phyloP scores from a whole-genome alignment of 352 stramenopile species.

The Achlya hypogyna region DNA sequence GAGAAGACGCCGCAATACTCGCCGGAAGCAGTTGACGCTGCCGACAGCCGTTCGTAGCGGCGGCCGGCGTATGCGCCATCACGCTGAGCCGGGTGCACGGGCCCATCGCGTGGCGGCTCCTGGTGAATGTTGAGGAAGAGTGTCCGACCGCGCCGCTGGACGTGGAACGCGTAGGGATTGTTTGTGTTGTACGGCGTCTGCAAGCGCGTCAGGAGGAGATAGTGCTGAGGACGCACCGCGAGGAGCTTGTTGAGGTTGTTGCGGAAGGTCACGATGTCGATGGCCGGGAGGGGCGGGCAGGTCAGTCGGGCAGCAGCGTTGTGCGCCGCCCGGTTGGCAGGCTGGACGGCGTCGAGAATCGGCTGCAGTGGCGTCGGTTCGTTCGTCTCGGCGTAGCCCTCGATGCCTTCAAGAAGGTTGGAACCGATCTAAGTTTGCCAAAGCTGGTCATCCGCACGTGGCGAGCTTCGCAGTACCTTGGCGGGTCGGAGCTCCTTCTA shows the following conservation, averaged over 20 bases:
- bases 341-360: slow-evolving; percentile 40
- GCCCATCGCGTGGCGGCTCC: slow-evolving; percentile 34
- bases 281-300: slow-evolving; percentile 18
- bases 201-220: neutral
- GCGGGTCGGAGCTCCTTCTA: slow-evolving; percentile 25
- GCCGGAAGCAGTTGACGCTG: slow-evolving; percentile 26
- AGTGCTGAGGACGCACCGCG: slow-evolving; percentile 31
- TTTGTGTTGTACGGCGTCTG: slow-evolving; percentile 74
- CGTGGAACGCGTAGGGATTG: slow-evolving; percentile 50
- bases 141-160: slow-evolving; percentile 43
- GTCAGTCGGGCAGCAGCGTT: slow-evolving; percentile 5
- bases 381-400: slow-evolving; percentile 41
- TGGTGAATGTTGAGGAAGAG: slow-evolving; percentile 56
- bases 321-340: slow-evolving; percentile 38
- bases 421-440: slow-evolving; percentile 30
- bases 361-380: slow-evolving; percentile 37
- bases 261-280: slow-evolving; percentile 54
- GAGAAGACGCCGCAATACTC: slow-evolving; percentile 68
- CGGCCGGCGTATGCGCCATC: slow-evolving; percentile 58
- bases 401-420: slow-evolving; percentile 51
- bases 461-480: too few relatives aligned
- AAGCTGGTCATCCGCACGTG: neutral
- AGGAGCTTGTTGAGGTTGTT: slow-evolving; percentile 85
- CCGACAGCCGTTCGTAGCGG: slow-evolving; percentile 58
- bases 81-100: slow-evolving; percentile 38